Conservation (phyloP, 2,329 filamentous ascomycete species). For the Leptodontidium sp. region DNA sequence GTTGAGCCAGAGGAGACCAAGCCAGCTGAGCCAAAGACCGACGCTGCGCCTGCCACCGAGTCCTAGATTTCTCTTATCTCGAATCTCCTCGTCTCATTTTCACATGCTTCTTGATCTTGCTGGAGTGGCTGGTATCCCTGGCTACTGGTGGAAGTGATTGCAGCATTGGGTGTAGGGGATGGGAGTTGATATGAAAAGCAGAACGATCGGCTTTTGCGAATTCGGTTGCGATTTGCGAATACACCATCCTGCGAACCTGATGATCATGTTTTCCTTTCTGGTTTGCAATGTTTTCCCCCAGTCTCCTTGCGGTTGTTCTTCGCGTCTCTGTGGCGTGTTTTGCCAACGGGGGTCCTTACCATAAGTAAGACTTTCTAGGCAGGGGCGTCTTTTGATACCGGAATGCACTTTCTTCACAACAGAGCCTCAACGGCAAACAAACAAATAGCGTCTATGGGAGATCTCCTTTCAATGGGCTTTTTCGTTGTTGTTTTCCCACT, state of each 20-base stretch:
- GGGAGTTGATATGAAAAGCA: conserved; percentile 50
- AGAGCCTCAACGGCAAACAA: conserved; percentile 43
- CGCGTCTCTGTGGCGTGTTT: conserved; percentile 38
- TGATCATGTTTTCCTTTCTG: conserved; percentile 49
- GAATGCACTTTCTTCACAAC: conserved; percentile 44
- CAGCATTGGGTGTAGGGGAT: conserved; percentile 46
- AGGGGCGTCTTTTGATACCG: conserved; percentile 42
- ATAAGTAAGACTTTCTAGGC: conserved; percentile 39
- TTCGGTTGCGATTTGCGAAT: conserved; percentile 46
- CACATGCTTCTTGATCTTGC: conserved; percentile 47
- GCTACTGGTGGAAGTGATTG: conserved; percentile 45
- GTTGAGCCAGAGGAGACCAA: conserved; percentile 57
- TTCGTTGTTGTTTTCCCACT: conserved; percentile 32
- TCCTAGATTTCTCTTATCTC: conserved; percentile 57
- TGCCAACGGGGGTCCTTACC: conserved; percentile 36
- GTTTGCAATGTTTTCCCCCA: conserved; percentile 41
- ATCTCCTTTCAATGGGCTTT: conserved; percentile 36
- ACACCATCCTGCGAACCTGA: conserved; percentile 49
- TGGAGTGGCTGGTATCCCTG: conserved; percentile 44
- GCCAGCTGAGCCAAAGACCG: conserved; percentile 41
- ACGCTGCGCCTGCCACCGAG: conserved; percentile 55
- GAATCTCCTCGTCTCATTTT: conserved; percentile 51
- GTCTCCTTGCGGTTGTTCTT: conserved; percentile 42
- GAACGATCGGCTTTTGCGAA: conserved; percentile 45
- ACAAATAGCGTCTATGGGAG: conserved; percentile 36